Conservation (phyloP, 352 stramenopile genomes). For the Aphanomyces invadans region DNA sequence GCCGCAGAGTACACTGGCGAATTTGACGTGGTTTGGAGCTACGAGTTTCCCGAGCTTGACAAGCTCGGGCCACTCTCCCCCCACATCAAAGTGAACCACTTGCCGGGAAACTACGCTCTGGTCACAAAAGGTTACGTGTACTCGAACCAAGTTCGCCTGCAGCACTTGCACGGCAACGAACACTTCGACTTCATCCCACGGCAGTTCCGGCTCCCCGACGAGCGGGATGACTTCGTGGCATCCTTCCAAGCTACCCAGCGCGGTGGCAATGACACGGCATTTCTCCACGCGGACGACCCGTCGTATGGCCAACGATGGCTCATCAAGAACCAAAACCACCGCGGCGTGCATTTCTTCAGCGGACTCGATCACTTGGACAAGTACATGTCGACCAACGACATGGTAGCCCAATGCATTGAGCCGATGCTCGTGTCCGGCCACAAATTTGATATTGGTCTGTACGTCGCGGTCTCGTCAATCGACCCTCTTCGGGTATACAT, state of each 20-base stretch:
- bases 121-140: slow-evolving; percentile 46
- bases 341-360: slow-evolving; percentile 21
- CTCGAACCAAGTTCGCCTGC: slow-evolving; percentile 29
- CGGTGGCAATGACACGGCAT: slow-evolving; percentile 2
- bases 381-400: slow-evolving; percentile 23
- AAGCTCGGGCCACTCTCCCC: not conserved
- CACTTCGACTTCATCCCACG: slow-evolving; percentile 59
- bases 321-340: slow-evolving; percentile 14
- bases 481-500: slow-evolving; percentile 81
- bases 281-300: not conserved
- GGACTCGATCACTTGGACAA: slow-evolving; percentile 8
- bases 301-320: slow-evolving; percentile 9
- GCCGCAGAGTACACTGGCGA: slow-evolving; percentile 31
- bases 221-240: slow-evolving; percentile 37
- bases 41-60: slow-evolving; percentile 12
- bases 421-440: slow-evolving; percentile 77
- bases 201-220: slow-evolving; percentile 54
- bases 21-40: slow-evolving; percentile 70
- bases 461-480: slow-evolving; percentile 74
- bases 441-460: slow-evolving; percentile 85
- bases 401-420: slow-evolving; percentile 68
- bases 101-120: slow-evolving; percentile 41
- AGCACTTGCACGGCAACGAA: slow-evolving; percentile 44
- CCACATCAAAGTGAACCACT: slow-evolving; percentile 51
- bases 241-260: slow-evolving; percentile 40